Evolutionary conservation across 176 grass and related monocot genomes (phyloP).

Genomic region (Poa annua): DNA sequence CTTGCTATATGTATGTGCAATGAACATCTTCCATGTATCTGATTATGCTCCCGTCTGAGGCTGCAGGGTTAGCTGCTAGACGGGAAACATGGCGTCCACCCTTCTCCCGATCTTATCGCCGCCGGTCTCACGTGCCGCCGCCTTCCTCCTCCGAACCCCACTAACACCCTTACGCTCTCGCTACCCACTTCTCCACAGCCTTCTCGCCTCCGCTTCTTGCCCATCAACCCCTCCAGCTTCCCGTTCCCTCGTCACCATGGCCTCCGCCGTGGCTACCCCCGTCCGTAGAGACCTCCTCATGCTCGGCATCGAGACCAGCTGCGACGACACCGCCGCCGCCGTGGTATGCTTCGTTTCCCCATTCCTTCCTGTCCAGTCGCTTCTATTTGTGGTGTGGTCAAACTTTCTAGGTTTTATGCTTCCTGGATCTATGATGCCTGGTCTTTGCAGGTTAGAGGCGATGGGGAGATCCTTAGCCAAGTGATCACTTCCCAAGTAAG

Average conservation of each 20-base stretch:
- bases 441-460: conserved; percentile 70
- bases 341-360: conserved; percentile 43
- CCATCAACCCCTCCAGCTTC: not conserved
- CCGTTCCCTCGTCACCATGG: conserved; percentile 32
- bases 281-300: conserved; percentile 56
- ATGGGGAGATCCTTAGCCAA: conserved; percentile 90
- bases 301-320: conserved; percentile 96
- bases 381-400: not conserved
- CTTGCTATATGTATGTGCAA: not conserved
- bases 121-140: conserved; percentile 52
- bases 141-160: conserved; percentile 38
- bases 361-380: not conserved
- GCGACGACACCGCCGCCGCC: conserved; percentile 85
- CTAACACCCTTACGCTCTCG: not conserved
- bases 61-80: not conserved
- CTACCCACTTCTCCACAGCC: not conserved
- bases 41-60: not conserved
- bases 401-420: conserved; percentile 20
- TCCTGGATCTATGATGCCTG: conserved; percentile 2
- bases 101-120: conserved; percentile 60
- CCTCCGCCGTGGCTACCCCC: not conserved
- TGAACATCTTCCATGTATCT: not conserved
- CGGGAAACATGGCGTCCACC: conserved; percentile 58
- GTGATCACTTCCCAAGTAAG: conserved; percentile 84
- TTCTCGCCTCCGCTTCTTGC: conserved; percentile 5